Base-by-base conservation (phyloP, 352 stramenopile genomes). In the Aphanomyces invadans region DNA sequence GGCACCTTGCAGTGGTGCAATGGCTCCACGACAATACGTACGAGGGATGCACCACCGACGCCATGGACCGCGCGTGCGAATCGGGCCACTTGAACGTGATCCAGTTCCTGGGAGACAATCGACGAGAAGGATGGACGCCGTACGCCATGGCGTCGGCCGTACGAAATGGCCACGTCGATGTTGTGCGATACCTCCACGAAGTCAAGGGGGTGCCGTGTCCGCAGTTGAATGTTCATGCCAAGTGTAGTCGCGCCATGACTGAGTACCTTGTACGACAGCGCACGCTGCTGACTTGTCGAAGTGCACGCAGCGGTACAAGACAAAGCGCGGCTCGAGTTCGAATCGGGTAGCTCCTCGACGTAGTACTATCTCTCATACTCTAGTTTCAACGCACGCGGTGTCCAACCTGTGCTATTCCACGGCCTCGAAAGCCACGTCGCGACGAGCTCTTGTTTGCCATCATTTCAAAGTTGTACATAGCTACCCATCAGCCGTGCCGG, bases 151-250 rank as follows among this genome's bases (percentile, higher is more conserved):
- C 79, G 59, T 72, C 75, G 10, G 75, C 75, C 12, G 62, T 76
- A n/a, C 73, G 73, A 1, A 52, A 80, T 10, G 73, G 76, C 57
- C 74, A 73, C 51, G 77, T 82, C 71, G 38, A 72, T 19, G 56
- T 82, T 26, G 75, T 80, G 15, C 60, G 61, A 29, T 80, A 76
- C 59, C 59, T 82, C 49, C 49, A 57, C 2, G 49, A 57, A 57
- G 49, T 21, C 25, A 57, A 57, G 29, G 25, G 49, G 12, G 23
- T 57, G 17, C 25, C 49, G 1, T 57, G 25, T 32, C 49, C 49
- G 21, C 4, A 15, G 4, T 11, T 29, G 49, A 11, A 29, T 15
- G 17, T 57, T 11, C 12, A 57, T 7, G 19, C 49, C 25, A 57
- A 32, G 1, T 57, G 3, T 29, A 57, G n/a, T 32, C 25, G 25